A percentile compares a stretch with the other conserved stretches of the same genome.
Conservation (phyloP, 176 grass and related monocot genomes). For the Ensete ventricosum region DNA sequence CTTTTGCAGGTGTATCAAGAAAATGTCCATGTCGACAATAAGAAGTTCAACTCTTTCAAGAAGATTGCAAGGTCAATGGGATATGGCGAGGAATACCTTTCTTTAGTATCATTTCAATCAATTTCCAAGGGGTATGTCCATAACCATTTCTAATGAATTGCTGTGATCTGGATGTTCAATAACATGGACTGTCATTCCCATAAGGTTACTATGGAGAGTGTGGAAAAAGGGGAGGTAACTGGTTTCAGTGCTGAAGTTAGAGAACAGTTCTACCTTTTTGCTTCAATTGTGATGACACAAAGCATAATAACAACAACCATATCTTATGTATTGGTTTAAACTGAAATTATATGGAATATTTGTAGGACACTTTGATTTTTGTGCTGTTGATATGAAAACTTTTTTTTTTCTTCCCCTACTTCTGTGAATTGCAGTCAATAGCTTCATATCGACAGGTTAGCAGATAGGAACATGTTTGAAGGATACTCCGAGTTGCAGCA, state of each 20-base stretch:
- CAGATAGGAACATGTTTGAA: too few species aligned
- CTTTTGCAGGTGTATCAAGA: conserved; percentile 71
- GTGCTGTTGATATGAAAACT: background rate
- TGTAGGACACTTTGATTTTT: background rate
- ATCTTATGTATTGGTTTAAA: background rate
- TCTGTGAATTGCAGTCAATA: too few species aligned
- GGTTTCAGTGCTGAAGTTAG: conserved; percentile 81
- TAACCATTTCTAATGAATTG: background rate
- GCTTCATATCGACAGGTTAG: too few species aligned
- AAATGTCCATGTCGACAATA: conserved; percentile 51
- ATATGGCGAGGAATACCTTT: conserved; percentile 48
- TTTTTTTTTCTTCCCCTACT: too few species aligned
- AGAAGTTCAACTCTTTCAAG: conserved; percentile 85
- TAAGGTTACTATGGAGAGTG: conserved; percentile 93
- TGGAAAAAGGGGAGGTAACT: conserved; percentile 88
- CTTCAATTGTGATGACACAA: background rate
- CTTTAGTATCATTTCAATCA: conserved; percentile 61
- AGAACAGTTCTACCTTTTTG: conserved; percentile 76
- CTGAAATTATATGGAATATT: background rate
- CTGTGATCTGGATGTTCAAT: background rate
- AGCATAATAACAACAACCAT: background rate
- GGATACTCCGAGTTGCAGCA: background rate
- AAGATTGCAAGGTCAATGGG: conserved; percentile 68
- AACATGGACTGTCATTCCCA: background rate
- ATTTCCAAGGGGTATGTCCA: conserved; percentile 61